These are phyloP conservation scores for Penicillium herquei DNA, from an alignment of 495 filamentous ascomycete species.

Conservation along the genomic window DNA sequence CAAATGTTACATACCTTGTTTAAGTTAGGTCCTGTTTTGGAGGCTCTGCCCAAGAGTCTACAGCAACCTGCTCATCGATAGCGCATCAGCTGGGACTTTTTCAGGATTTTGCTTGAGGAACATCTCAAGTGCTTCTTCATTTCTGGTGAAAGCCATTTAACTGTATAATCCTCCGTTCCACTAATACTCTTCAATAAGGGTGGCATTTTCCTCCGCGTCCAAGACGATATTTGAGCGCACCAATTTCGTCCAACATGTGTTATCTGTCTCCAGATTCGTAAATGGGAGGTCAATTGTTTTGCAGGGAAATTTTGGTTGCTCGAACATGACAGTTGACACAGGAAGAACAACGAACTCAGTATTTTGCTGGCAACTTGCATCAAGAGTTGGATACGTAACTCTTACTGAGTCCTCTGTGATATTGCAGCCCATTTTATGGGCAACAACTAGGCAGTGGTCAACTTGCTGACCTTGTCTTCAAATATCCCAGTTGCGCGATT, in stretches of 20 bases:
- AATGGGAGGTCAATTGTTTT: constrained; percentile 19
- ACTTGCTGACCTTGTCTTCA: too few relatives aligned
- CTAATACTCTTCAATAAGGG: constrained; percentile 32
- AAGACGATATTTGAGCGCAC: constrained; percentile 29
- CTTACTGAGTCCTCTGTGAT: neutral
- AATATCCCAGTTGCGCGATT: constrained; percentile 5
- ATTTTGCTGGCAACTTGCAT: constrained; percentile 9
- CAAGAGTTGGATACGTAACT: constrained; percentile 13
- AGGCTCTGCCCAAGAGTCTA: constrained; percentile 22
- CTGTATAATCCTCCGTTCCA: constrained; percentile 17
- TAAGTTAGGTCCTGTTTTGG: too few relatives aligned
- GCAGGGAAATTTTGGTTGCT: constrained; percentile 12
- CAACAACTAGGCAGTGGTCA: too few relatives aligned
- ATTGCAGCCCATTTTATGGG: constrained; percentile 6
- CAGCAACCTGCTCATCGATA: constrained; percentile 6
- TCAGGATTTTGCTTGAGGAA: constrained; percentile 8
- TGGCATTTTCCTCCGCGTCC: constrained; percentile 23
- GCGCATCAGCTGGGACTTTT: constrained; percentile 5
- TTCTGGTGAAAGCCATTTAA: constrained; percentile 20
- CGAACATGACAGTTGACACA: constrained; percentile 7
- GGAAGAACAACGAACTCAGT: constrained; percentile 6
- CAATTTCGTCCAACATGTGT: constrained; percentile 15
- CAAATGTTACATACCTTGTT: too few relatives aligned
- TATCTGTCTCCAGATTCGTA: constrained; percentile 14
- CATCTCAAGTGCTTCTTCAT: too few relatives aligned